Base-by-base conservation (phyloP, 306 rosid species). In the Hylodesmum podocarpum region DNA sequence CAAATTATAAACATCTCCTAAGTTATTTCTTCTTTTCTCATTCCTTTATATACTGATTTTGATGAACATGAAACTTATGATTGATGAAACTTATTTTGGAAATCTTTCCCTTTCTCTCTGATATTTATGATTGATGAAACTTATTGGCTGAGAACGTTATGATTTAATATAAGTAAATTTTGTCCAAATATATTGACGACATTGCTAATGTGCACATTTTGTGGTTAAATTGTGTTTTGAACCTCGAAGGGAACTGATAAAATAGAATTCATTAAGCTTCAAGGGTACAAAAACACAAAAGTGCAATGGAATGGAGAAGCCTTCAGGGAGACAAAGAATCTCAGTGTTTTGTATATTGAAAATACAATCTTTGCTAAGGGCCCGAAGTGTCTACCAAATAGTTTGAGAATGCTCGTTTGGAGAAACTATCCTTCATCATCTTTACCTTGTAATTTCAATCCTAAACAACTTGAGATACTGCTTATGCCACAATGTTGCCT, bases 351-450 rank as follows among this genome's bases (percentile, higher is more conserved):
- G 24, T 10, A 66, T 1, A 6, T 67, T 28, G 10, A 10, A 37
- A 46, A 6, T 25, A 34, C 29, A 21, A 7, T 1, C 2, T 63
- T 72, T 49, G 25, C 41, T 11, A 29, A 11, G 2, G 73, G 67
- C 5, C 73, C 78, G 2, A 4, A 31, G 21, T 37, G 72, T 51
- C 66, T 79, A 19, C 75, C 81, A n/a, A 77, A 77, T 6, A 66
- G 80, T 28, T 66, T 76, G 29, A 54, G 21, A 28, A 46, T 25
- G 74, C 46, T 76, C 25, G 41, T 66, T 3, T 77, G 81, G 81
- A 4, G 49, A 16, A 18, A 61, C 9, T 77, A 77, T 43, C 76
- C 81, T 18, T 77, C 70, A 41, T 8, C 75, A 14, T 77, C 75
- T 27, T 55, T 77, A 33, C 76, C 81, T 5, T 3, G 24, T 29